phyloP scores from a whole-genome alignment of 306 rosid genomes.

The Prinsepia uniflora region DNA sequence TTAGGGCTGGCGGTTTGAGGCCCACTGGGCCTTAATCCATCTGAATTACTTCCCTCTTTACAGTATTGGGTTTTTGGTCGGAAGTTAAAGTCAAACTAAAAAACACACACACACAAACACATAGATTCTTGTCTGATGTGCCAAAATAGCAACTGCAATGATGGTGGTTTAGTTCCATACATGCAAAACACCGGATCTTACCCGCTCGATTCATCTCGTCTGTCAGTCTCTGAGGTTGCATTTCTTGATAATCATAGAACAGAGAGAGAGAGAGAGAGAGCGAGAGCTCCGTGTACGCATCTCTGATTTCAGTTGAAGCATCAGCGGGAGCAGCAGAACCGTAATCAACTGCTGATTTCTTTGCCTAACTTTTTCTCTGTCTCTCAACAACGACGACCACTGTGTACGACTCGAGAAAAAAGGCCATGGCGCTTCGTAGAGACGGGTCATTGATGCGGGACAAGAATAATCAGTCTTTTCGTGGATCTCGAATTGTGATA shows the following conservation, averaged over 20 bases:
- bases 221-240: not conserved
- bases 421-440: slow-evolving; percentile 66
- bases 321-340: not conserved
- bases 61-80: too few relatives aligned
- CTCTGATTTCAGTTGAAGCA: not conserved
- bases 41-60: not conserved
- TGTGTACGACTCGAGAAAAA: not conserved
- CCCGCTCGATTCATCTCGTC: not conserved
- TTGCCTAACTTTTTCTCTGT: not conserved
- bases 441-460: slow-evolving; percentile 54
- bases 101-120: not conserved
- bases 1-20: not conserved
- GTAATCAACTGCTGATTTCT: not conserved
- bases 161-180: not conserved
- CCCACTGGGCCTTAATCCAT: not conserved
- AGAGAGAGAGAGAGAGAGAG: too few relatives aligned
- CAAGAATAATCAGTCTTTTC: slow-evolving; percentile 39
- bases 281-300: too few relatives aligned
- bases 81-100: not conserved
- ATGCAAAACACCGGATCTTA: not conserved
- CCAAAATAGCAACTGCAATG: not conserved
- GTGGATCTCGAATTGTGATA: slow-evolving; percentile 43
- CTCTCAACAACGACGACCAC: not conserved
- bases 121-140: not conserved
- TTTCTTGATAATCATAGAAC: too few relatives aligned